These are phyloP conservation scores for Schizophyllum commune DNA, from an alignment of 1,284 basidiomycete genomes.

Conservation along the genomic window DNA sequence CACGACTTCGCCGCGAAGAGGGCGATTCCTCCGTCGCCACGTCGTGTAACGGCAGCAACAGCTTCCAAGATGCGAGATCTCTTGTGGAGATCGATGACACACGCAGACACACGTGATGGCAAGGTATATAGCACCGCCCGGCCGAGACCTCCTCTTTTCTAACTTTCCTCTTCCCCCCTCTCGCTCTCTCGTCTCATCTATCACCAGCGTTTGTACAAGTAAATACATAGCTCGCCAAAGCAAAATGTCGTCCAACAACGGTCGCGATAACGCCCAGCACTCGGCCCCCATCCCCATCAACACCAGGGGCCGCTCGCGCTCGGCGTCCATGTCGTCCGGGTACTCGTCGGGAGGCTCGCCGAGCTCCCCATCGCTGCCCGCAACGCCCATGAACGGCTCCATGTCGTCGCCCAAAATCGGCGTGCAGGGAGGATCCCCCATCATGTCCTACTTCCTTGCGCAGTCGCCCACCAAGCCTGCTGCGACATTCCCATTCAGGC, in stretches of 20 bases:
- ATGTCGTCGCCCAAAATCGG: constrained; percentile 39
- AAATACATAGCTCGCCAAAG: background rate
- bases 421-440: constrained; percentile 37
- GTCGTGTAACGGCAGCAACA: too few relatives aligned
- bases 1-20: background rate
- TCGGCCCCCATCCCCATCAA: background rate
- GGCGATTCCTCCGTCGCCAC: background rate
- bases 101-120: background rate
- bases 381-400: constrained; percentile 34
- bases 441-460: constrained; percentile 59
- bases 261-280: background rate
- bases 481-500: constrained; percentile 54
- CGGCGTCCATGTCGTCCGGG: constrained; percentile 45
- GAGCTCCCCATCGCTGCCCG: constrained; percentile 38
- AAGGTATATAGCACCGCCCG: background rate
- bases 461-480: constrained; percentile 47
- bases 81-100: background rate
- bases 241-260: background rate
- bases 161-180: background rate
- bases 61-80: background rate
- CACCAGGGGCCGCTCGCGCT: constrained; percentile 24
- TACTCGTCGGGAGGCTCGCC: constrained; percentile 49
- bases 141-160: background rate
- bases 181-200: background rate
- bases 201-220: too few relatives aligned